These are phyloP conservation scores for Prototheca cutis DNA, from an alignment of 163 green algal genomes.

Conservation along the genomic window DNA sequence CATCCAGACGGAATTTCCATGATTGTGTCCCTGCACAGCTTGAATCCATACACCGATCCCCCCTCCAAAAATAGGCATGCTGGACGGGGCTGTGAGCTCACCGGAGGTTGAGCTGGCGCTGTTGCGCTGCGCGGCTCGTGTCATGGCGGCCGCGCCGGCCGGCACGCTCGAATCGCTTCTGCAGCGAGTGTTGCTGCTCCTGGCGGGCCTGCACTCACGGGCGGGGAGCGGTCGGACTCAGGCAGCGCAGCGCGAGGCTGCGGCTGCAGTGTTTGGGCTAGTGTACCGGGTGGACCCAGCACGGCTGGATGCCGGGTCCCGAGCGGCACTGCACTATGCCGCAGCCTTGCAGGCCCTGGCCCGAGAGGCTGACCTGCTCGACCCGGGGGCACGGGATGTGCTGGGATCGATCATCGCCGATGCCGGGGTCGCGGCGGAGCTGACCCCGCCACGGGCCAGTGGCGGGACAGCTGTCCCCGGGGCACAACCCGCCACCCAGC, in stretches of 20 bases:
- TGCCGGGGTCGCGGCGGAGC: not conserved
- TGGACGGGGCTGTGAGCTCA: not conserved
- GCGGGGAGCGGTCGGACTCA: not conserved
- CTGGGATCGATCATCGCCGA: slow-evolving; percentile 1
- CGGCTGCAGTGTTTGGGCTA: not conserved
- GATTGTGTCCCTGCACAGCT: too few species aligned
- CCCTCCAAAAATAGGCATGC: too few species aligned
- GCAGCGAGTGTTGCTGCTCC: not conserved
- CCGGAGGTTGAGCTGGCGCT: not conserved
- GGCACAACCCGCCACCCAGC: not conserved
- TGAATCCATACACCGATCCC: too few species aligned
- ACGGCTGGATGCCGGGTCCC: not conserved
- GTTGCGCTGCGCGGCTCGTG: not conserved
- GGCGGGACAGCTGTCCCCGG: not conserved
- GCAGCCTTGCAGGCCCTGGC: not conserved
- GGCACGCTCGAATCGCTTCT: not conserved
- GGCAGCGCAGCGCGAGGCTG: not conserved
- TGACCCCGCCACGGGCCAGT: too few species aligned
- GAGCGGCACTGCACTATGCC: not conserved
- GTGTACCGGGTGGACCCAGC: not conserved
- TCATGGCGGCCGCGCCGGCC: not conserved
- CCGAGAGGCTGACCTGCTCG: not conserved
- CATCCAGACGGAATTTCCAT: too few species aligned
- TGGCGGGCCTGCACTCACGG: not conserved
- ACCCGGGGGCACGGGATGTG: not conserved